phyloP scores from a whole-genome alignment of 1,284 basidiomycete species.

The Leucocoprinus gongylophorus region DNA sequence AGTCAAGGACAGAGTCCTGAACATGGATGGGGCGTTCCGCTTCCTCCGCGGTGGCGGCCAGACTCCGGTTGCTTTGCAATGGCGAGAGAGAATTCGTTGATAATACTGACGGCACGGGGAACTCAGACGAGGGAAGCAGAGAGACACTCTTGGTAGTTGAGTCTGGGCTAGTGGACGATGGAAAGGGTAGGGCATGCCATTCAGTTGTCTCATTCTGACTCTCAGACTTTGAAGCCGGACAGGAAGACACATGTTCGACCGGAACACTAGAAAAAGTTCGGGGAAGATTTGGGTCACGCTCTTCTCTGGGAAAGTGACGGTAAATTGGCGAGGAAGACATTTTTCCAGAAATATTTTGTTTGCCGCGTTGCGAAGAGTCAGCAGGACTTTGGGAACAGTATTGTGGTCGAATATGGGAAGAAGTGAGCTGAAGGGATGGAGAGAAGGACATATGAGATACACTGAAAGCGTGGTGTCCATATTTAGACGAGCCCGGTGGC shows the following conservation, averaged over 20 bases:
- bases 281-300: slow-evolving; percentile 15
- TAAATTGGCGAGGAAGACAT: slow-evolving; percentile 22
- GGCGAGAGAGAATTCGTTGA: not conserved
- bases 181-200: slow-evolving; percentile 1
- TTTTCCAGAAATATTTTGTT: slow-evolving; percentile 10
- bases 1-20: not conserved
- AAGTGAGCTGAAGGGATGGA: not conserved
- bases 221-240: slow-evolving; percentile 1
- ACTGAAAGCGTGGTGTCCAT: not conserved
- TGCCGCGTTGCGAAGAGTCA: not conserved
- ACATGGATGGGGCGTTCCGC: not conserved
- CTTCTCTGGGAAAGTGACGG: slow-evolving; percentile 26
- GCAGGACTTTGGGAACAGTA: slow-evolving; percentile 3
- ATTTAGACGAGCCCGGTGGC: not conserved
- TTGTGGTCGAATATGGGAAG: slow-evolving; percentile 4
- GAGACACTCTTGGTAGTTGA: slow-evolving; percentile 3
- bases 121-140: slow-evolving; percentile 2
- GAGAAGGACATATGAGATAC: not conserved
- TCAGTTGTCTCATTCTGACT: not conserved
- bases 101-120: not conserved
- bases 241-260: not conserved
- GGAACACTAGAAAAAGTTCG: slow-evolving; percentile 20
- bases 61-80: not conserved
- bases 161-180: slow-evolving; percentile 7
- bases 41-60: not conserved